phyloP scores from a whole-genome alignment of 345 rosid species.

The Eucalyptus marginata region DNA sequence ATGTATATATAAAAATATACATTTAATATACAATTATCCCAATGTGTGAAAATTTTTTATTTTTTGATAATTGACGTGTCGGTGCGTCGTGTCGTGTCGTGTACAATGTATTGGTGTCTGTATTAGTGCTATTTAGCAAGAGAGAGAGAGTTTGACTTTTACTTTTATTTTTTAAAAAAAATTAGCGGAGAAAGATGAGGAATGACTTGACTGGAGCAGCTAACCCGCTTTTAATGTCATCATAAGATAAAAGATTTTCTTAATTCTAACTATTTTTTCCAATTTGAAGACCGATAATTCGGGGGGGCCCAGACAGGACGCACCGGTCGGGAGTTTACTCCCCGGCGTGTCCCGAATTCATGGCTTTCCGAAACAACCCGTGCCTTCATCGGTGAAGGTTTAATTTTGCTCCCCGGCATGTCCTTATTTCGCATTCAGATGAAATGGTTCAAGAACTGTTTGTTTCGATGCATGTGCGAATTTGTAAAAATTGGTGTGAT shows the following conservation, averaged over 20 bases:
- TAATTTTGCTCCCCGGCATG: not conserved
- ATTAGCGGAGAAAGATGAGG: no score
- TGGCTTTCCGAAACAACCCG: not conserved
- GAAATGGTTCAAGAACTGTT: not conserved
- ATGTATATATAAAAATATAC: no score
- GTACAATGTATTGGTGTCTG: rapidly evolving
- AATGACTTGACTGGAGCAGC: no score
- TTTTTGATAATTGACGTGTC: no score
- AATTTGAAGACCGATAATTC: not conserved
- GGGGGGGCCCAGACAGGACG: not conserved
- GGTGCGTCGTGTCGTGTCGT: rapidly evolving
- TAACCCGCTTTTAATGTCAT: no score
- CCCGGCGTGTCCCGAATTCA: not conserved
- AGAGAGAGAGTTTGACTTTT: no score
- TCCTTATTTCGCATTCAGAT: not conserved
- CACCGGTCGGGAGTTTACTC: not conserved
- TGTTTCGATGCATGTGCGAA: rapidly evolving
- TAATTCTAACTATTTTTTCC: no score
- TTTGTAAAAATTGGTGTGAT: no score
- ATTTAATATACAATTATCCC: no score
- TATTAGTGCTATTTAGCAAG: rapidly evolving
- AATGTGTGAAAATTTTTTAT: no score
- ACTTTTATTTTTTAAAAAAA: no score
- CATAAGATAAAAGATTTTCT: no score
- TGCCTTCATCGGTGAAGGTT: not conserved